phyloP scores from a whole-genome alignment of 176 grass and related monocot species.

The Microstegium vimineum region DNA sequence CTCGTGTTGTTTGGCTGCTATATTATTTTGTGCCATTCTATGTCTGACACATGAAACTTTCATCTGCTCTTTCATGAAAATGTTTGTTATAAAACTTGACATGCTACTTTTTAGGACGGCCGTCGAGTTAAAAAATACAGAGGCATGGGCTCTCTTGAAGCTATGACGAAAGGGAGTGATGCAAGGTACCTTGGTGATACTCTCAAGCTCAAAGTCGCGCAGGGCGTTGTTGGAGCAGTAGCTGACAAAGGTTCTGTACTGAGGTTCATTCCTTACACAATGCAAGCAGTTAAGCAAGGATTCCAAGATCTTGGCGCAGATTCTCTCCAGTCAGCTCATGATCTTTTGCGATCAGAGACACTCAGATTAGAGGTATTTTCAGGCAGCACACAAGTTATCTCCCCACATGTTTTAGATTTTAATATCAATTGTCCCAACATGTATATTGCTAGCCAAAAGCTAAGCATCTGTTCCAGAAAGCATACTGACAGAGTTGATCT shows the following conservation, averaged over 20 bases:
- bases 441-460: not conserved
- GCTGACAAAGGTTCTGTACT: slow-evolving; percentile 90
- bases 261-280: slow-evolving; percentile 93
- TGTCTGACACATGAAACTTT: not conserved
- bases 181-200: slow-evolving; percentile 86
- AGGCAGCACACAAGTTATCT: not conserved
- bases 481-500: not conserved
- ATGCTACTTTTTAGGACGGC: slow-evolving; percentile 52
- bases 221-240: slow-evolving; percentile 92
- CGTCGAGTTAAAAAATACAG: slow-evolving; percentile 82
- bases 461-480: not conserved
- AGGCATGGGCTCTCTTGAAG: slow-evolving; percentile 95
- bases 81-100: not conserved
- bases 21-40: not conserved
- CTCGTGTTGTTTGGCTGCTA: not conserved
- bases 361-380: slow-evolving; percentile 80
- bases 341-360: slow-evolving; percentile 58
- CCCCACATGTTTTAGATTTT: not conserved
- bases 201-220: slow-evolving; percentile 89
- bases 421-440: not conserved
- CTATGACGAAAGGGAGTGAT: slow-evolving; percentile 95
- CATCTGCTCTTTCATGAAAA: not conserved
- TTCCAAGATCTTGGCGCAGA: slow-evolving; percentile 94
- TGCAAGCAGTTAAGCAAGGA: slow-evolving; percentile 96
- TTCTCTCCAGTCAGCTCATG: slow-evolving; percentile 74